A percentile compares a stretch with the other conserved stretches of the same genome.
Evolutionary conservation across 2,329 filamentous ascomycete genomes (phyloP).

Genomic region (Geosmithia morbida): DNA sequence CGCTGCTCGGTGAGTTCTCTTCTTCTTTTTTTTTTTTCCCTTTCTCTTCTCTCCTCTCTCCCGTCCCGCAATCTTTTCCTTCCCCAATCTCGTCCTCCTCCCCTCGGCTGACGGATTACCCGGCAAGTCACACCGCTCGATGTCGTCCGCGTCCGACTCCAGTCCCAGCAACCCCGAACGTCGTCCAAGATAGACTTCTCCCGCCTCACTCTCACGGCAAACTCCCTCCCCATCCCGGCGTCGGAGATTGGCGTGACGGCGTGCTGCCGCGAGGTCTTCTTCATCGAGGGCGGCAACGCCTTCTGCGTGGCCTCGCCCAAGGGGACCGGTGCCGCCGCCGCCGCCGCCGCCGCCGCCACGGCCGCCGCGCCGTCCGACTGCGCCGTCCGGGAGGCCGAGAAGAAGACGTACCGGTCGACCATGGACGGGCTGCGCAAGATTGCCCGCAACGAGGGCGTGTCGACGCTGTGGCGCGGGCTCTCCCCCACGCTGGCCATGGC

Average conservation of each 20-base stretch:
- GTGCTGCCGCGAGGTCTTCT: slow-evolving; percentile 95
- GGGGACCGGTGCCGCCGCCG: slow-evolving; percentile 24
- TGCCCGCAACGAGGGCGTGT: slow-evolving; percentile 76
- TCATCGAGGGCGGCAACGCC: slow-evolving; percentile 73
- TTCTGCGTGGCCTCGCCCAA: slow-evolving; percentile 62
- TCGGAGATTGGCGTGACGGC: slow-evolving; percentile 80
- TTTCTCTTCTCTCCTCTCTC: slow-evolving; percentile 2
- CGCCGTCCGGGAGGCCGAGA: slow-evolving; percentile 75
- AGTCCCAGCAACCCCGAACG: slow-evolving; percentile 51
- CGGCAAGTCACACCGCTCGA: slow-evolving; percentile 88
- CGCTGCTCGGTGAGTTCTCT: slow-evolving; percentile 56
- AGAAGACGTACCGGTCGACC: slow-evolving; percentile 76
- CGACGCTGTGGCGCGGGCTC: slow-evolving; percentile 80
- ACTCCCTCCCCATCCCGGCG: slow-evolving; percentile 54
- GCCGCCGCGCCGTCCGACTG: slow-evolving; percentile 47
- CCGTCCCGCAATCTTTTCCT: not conserved
- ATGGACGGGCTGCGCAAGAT: slow-evolving; percentile 90
- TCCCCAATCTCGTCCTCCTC: not conserved
- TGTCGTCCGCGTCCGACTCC: slow-evolving; percentile 86
- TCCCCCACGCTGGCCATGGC: slow-evolving; percentile 94
- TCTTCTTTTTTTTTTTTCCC: not conserved
- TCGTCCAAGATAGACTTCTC: slow-evolving; percentile 33
- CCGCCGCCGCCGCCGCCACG: slow-evolving; percentile 25
- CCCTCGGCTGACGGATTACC: not conserved
- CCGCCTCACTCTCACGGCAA: slow-evolving; percentile 38